A percentile compares a stretch with the other conserved stretches of the same genome.
Evolutionary conservation across 352 stramenopile species (phyloP).

Genomic region (Albugo candida): DNA sequence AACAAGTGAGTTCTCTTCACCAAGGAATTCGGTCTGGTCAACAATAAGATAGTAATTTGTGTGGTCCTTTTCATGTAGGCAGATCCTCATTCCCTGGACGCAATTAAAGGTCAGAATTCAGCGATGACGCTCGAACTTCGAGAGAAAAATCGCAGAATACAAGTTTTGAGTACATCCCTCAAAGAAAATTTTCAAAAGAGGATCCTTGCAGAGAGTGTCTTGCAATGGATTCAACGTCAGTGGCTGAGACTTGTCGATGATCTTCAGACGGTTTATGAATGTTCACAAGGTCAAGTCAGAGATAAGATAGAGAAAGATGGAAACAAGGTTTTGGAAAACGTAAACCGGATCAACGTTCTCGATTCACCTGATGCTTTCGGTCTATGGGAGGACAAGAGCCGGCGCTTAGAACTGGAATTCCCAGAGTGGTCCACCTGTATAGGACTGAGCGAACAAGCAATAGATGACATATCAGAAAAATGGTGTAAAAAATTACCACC

Average conservation of each 20-base stretch:
- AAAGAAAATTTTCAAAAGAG: slow-evolving; percentile 38
- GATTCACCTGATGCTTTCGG: neutral
- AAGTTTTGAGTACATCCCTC: slow-evolving; percentile 42
- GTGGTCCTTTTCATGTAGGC: slow-evolving; percentile 11
- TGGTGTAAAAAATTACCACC: neutral
- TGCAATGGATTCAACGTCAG: slow-evolving; percentile 34
- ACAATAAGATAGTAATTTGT: too few species aligned
- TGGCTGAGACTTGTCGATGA: slow-evolving; percentile 55
- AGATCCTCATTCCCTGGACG: slow-evolving; percentile 57
- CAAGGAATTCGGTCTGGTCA: too few species aligned
- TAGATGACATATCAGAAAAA: neutral
- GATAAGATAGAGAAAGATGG: neutral
- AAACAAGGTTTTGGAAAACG: neutral
- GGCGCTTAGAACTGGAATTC: neutral
- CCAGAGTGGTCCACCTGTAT: neutral
- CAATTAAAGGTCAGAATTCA: slow-evolving; percentile 50
- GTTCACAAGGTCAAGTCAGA: neutral
- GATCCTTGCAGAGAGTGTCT: slow-evolving; percentile 22
- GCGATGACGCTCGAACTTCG: slow-evolving; percentile 49
- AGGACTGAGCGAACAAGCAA: neutral
- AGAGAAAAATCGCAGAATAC: slow-evolving; percentile 69
- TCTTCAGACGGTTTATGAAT: slow-evolving; percentile 9
- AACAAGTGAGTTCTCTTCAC: too few species aligned
- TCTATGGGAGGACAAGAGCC: neutral
- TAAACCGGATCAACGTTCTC: neutral